phyloP scores from a whole-genome alignment of 345 rosid species.

The Eucalyptus grandis region DNA sequence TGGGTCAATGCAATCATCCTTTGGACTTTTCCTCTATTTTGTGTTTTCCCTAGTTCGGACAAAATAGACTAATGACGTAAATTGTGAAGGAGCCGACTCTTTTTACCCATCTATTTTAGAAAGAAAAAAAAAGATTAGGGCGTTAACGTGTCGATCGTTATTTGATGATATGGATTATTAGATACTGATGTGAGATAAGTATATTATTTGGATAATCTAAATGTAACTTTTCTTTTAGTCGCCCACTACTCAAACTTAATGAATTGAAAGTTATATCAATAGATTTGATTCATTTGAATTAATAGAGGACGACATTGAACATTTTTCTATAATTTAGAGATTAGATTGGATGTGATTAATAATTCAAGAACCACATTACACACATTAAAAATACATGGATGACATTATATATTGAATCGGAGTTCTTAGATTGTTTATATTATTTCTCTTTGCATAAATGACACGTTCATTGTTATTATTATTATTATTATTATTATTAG shows the following conservation, averaged over 20 bases:
- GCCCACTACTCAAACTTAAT: background rate
- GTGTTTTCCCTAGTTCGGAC: too few species aligned
- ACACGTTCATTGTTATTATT: too few species aligned
- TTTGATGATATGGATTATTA: background rate
- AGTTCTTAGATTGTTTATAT: fast-evolving
- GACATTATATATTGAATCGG: background rate
- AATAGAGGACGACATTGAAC: fast-evolving
- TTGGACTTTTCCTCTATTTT: background rate
- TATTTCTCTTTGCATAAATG: too few species aligned
- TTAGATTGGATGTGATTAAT: background rate
- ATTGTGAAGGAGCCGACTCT: background rate
- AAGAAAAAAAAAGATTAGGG: background rate
- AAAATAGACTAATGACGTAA: too few species aligned
- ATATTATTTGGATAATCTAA: background rate
- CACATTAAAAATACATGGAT: background rate
- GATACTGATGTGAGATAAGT: background rate
- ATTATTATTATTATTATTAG: too few species aligned
- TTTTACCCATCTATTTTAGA: background rate
- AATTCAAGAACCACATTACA: too few species aligned
- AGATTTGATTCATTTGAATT: background rate
- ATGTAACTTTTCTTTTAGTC: background rate
- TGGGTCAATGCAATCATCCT: background rate
- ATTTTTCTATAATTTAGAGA: background rate
- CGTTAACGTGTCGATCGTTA: background rate
- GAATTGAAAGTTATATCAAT: background rate